Conservation (phyloP, 352 stramenopile species). For the Phytophthora crassamura region DNA sequence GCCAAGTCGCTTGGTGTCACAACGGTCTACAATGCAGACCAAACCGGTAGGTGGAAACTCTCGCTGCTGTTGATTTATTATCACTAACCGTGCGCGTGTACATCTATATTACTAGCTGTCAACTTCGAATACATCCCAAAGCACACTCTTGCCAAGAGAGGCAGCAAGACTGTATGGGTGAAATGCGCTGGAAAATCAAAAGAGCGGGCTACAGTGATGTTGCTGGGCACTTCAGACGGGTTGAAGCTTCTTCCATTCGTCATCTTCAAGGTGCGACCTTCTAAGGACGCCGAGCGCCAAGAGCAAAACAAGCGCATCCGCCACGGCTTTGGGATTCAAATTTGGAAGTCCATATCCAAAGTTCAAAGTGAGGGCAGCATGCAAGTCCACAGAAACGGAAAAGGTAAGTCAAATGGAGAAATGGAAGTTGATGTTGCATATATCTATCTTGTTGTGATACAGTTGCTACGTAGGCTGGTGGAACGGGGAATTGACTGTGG, state of each 20-base stretch:
- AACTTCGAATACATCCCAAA: slow-evolving; percentile 13
- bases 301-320: not conserved
- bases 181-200: slow-evolving; percentile 14
- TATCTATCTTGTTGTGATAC: too few species aligned
- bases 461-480: slow-evolving; percentile 11
- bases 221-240: not conserved
- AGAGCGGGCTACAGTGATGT: not conserved
- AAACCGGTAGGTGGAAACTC: slow-evolving; percentile 1
- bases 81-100: too few species aligned
- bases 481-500: slow-evolving; percentile 13
- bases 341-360: not conserved
- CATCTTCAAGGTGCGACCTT: not conserved
- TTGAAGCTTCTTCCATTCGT: slow-evolving; percentile 1
- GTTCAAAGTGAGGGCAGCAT: not conserved
- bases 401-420: not conserved
- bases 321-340: not conserved
- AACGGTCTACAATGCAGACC: slow-evolving; percentile 3
- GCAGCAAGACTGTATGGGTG: slow-evolving; percentile 10
- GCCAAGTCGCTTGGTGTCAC: slow-evolving; percentile 5
- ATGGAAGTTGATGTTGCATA: too few species aligned
- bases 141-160: not conserved
- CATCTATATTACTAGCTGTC: not conserved
- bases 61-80: not conserved
- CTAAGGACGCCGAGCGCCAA: not conserved
- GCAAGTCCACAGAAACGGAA: not conserved